phyloP scores from a whole-genome alignment of 306 rosid genomes.

The Dicorynia guianensis region DNA sequence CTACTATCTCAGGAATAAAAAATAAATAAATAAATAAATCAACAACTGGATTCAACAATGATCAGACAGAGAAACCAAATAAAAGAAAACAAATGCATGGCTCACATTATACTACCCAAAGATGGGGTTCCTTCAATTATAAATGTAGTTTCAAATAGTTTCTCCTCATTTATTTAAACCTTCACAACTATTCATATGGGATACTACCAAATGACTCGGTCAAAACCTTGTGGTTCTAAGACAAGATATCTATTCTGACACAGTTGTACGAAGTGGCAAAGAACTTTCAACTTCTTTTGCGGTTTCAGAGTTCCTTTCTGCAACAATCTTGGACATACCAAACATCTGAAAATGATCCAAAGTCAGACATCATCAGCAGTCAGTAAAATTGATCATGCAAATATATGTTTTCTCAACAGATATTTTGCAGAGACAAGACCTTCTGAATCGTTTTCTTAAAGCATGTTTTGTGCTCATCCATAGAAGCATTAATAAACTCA shows the following conservation, averaged over 20 bases:
- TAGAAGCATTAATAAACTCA: slow-evolving; percentile 80
- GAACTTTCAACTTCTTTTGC: slow-evolving; percentile 79
- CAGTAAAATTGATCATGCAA: not conserved
- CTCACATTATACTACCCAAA: too few species aligned
- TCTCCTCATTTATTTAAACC: not conserved
- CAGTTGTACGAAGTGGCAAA: slow-evolving; percentile 65
- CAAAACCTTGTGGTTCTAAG: not conserved
- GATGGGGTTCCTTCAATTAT: not conserved
- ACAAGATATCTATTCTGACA: slow-evolving; percentile 52
- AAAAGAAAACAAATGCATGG: too few species aligned
- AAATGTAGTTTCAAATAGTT: not conserved
- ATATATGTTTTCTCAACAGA: slow-evolving; percentile 5
- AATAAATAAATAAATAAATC: too few species aligned
- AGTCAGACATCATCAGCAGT: slow-evolving; percentile 29
- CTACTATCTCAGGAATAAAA: too few species aligned
- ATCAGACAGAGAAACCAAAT: not conserved
- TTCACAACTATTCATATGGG: not conserved
- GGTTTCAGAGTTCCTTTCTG: slow-evolving; percentile 61
- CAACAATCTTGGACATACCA: slow-evolving; percentile 79
- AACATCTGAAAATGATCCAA: slow-evolving; percentile 72
- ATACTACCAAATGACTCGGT: not conserved
- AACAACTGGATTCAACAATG: not conserved
- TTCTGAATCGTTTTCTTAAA: slow-evolving; percentile 79
- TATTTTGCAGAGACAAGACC: slow-evolving; percentile 47
- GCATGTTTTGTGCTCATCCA: slow-evolving; percentile 92